Conservation (phyloP, 2,329 filamentous ascomycete genomes). For the Sporothrix brunneoviolacea region DNA sequence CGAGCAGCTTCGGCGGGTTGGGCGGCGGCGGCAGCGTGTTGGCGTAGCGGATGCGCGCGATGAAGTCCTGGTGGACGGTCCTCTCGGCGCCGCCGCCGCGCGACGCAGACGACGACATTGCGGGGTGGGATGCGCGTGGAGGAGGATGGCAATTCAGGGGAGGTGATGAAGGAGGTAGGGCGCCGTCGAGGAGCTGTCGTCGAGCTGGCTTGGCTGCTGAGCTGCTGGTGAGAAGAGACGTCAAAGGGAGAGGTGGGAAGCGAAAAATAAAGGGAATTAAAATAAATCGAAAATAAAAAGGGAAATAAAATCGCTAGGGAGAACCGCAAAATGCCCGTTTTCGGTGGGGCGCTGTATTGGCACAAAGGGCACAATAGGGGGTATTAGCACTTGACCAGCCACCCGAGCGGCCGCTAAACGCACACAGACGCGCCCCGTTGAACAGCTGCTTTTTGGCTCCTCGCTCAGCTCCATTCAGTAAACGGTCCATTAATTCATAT, state of each 20-base stretch:
- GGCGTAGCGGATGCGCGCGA: conserved; percentile 88
- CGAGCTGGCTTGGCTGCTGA: not conserved
- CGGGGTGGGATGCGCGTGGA: conserved; percentile 1
- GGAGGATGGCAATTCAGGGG: not conserved
- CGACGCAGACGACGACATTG: conserved; percentile 37
- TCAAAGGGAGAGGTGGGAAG: not conserved
- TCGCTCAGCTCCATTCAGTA: no score
- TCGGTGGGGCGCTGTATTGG: not conserved
- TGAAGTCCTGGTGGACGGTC: conserved; percentile 86
- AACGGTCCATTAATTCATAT: no score
- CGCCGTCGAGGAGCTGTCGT: no score
- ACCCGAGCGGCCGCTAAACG: no score
- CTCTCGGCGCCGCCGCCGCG: conserved; percentile 42
- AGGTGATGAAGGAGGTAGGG: not conserved
- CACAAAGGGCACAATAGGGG: no score
- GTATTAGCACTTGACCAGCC: no score
- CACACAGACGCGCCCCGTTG: no score
- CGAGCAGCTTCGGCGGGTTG: conserved; percentile 90
- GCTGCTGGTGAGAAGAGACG: not conserved
- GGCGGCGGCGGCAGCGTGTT: conserved; percentile 93
- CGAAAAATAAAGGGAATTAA: not conserved
- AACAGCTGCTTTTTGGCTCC: no score
- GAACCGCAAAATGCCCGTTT: not conserved
- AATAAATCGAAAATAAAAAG: not conserved
- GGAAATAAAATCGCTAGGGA: not conserved